Evolutionary conservation across 2,329 filamentous ascomycete genomes (phyloP).

Genomic region (Tolypocladium paradoxum): DNA sequence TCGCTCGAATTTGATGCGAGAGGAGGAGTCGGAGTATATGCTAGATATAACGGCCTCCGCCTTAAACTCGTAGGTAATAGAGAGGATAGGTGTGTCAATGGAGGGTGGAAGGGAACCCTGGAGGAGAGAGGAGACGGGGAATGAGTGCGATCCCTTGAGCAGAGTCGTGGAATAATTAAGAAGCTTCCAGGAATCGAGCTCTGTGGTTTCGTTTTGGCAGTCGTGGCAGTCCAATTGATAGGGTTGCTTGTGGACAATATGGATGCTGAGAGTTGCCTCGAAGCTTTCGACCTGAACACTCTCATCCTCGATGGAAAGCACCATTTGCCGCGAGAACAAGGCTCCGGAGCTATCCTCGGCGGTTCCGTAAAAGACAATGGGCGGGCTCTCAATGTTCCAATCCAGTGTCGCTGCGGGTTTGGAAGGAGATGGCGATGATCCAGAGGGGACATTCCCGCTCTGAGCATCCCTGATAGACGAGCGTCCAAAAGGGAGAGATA

Average conservation of each 20-base stretch:
- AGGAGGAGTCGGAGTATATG: conserved; percentile 35
- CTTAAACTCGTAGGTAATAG: conserved; percentile 68
- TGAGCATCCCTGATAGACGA: too few relatives aligned
- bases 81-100: conserved; percentile 61
- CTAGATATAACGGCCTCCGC: conserved; percentile 53
- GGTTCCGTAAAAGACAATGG: conserved; percentile 74
- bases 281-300: conserved; percentile 59
- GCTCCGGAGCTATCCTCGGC: conserved; percentile 70
- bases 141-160: conserved; percentile 53
- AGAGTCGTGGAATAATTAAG: conserved; percentile 46
- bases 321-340: conserved; percentile 73
- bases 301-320: conserved; percentile 60
- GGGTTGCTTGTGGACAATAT: conserved; percentile 69
- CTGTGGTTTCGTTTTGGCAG: conserved; percentile 60
- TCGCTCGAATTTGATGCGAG: conserved; percentile 40
- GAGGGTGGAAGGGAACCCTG: conserved; percentile 74
- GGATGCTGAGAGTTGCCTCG: conserved; percentile 59
- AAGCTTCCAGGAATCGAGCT: conserved; percentile 73
- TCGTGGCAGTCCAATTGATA: conserved; percentile 68
- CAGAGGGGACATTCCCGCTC: too few relatives aligned
- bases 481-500: too few relatives aligned
- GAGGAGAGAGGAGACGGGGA: conserved; percentile 82
- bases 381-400: conserved; percentile 72
- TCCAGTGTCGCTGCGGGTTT: conserved; percentile 23
- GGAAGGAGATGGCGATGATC: too few relatives aligned